Evolutionary conservation across 192 early-diverging fungal species (phyloP).

Genomic region (Phlyctochytrium arcticum): DNA sequence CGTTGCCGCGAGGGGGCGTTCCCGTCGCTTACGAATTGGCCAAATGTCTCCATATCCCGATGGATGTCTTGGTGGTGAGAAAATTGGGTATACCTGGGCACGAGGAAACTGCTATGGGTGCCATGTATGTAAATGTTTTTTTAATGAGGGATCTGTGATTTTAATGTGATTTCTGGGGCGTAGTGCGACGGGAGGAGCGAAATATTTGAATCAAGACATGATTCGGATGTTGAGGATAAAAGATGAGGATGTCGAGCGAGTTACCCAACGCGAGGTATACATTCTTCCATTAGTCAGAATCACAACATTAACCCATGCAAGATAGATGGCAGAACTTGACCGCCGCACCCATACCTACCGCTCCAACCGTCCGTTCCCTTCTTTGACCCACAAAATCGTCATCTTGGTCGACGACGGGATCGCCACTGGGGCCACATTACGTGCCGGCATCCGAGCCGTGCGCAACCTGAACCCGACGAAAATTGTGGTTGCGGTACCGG

Average conservation of each 20-base stretch:
- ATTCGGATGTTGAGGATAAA: slow-evolving; percentile 8
- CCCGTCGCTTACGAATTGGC: slow-evolving; percentile 37
- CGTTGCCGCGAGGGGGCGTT: slow-evolving; percentile 41
- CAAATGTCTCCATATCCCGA: slow-evolving; percentile 17
- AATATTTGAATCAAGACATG: slow-evolving; percentile 12
- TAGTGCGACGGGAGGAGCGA: slow-evolving; percentile 21
- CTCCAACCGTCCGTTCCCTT: slow-evolving; percentile 10
- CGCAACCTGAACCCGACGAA: slow-evolving; percentile 12
- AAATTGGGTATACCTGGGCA: slow-evolving; percentile 35
- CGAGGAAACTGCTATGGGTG: slow-evolving; percentile 36
- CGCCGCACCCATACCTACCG: slow-evolving; percentile 29
- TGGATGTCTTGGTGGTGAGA: slow-evolving; percentile 38
- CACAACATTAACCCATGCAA: background rate
- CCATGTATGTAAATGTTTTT: slow-evolving; percentile 6
- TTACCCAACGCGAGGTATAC: slow-evolving; percentile 8
- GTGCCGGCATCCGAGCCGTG: slow-evolving; percentile 27
- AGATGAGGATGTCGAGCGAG: slow-evolving; percentile 2
- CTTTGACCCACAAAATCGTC: slow-evolving; percentile 24
- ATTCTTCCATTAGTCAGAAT: background rate
- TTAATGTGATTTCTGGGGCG: background rate
- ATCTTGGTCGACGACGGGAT: slow-evolving; percentile 40
- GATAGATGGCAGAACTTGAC: slow-evolving; percentile 21
- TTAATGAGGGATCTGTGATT: background rate
- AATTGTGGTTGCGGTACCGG: slow-evolving; percentile 27
- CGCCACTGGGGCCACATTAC: slow-evolving; percentile 38